These are phyloP conservation scores for Coemansia pectinata DNA, from an alignment of 192 early-diverging fungal genomes.

Conservation along the genomic window DNA sequence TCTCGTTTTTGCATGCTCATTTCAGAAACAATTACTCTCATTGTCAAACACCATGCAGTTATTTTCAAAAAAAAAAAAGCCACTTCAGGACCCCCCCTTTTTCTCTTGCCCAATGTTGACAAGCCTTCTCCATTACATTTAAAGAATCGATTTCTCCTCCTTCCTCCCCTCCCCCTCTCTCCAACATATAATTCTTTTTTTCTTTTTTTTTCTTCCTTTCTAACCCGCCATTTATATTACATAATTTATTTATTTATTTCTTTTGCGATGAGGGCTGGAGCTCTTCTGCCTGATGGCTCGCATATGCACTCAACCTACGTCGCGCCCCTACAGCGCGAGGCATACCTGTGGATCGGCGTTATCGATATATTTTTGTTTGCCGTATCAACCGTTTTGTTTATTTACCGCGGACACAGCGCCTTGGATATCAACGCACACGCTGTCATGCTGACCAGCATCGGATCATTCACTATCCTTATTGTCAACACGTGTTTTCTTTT, in stretches of 20 bases:
- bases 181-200: no score
- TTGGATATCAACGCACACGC: conserved; percentile 50
- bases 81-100: not conserved
- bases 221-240: not conserved
- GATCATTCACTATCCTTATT: conserved; percentile 44
- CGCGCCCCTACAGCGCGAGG: conserved; percentile 21
- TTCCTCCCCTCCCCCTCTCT: no score
- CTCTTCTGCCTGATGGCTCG: conserved; percentile 38
- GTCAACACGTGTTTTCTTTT: conserved; percentile 56
- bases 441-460: conserved; percentile 52
- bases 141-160: no score
- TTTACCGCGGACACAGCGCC: conserved; percentile 50
- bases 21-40: no score
- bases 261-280: not conserved
- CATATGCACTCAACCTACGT: conserved; percentile 27
- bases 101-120: no score
- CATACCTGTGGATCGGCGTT: conserved; percentile 52
- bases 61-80: not conserved
- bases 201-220: no score
- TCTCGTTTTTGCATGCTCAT: not conserved
- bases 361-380: conserved; percentile 46
- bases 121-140: no score
- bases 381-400: conserved; percentile 43
- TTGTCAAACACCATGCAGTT: not conserved
- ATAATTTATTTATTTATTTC: not conserved